These are phyloP conservation scores for Acacia crassicarpa DNA, from an alignment of 306 rosid genomes.

Conservation along the genomic window DNA sequence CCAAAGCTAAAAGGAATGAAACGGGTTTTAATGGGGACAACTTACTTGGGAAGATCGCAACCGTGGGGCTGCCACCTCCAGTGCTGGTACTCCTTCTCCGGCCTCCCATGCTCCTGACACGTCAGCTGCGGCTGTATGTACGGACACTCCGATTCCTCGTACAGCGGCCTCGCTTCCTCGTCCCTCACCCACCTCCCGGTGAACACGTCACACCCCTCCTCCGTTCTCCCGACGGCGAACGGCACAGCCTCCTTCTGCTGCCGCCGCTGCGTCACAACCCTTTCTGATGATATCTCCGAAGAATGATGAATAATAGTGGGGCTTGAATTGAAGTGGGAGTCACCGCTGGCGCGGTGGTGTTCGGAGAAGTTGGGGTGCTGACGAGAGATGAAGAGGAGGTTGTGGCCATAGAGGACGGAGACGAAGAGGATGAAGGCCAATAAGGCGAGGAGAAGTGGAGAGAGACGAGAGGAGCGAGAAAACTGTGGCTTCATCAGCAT, in stretches of 20 bases:
- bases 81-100: constrained; percentile 65
- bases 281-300: constrained; percentile 21
- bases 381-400: constrained; percentile 64
- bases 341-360: not conserved
- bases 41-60: constrained; percentile 84
- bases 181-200: constrained; percentile 87
- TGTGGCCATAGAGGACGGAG: constrained; percentile 65
- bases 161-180: constrained; percentile 65
- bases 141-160: constrained; percentile 93
- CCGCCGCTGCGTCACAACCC: constrained; percentile 34
- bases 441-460: constrained; percentile 72
- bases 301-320: not conserved
- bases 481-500: constrained; percentile 65
- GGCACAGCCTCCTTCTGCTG: constrained; percentile 42
- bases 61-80: constrained; percentile 95
- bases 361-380: constrained; percentile 53
- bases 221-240: constrained; percentile 56
- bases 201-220: constrained; percentile 71
- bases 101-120: constrained; percentile 85
- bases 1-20: not conserved
- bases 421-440: constrained; percentile 76
- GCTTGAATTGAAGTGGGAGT: not conserved
- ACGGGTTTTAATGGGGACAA: not conserved
- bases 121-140: constrained; percentile 95
- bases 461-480: constrained; percentile 62